Evolutionary conservation across 495 filamentous ascomycete genomes (phyloP), one percentile per base, ranked within the genome.

Genomic region (Aspergillus leporis): DNA sequence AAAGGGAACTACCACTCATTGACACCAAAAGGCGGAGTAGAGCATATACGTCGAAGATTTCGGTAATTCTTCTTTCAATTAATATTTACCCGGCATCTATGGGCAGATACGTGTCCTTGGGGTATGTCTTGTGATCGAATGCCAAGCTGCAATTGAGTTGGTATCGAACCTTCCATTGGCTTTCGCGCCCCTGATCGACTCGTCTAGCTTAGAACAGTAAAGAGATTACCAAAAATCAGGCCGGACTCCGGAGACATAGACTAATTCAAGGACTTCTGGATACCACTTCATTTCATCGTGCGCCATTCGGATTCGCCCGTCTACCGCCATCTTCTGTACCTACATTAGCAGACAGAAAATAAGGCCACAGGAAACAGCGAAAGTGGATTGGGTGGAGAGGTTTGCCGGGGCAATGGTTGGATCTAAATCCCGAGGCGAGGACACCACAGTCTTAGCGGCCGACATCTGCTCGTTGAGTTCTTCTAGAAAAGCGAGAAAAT

Each of bases 401-500:
- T 7, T n/a, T 40, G 31, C 32, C 14, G 34, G 32, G 53, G 45
- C 31, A 38, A 16, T 30, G 45, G 28, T n/a, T 36, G 41, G 48
- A 46, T 43, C 53, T 55, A 55, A 55, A 46, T 14, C 53, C 53
- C 19, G 32, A 56, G 54, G 30, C 54, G 53, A 51, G 55, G 47
- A 49, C 13, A 50, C 31, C 8, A n/a, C 19, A 49, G 48, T 25
- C 30, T 43, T 58, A 47, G 55, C 38, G 25, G 47, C 13, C 25
- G 49, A 4, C 23, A 34, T 13, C 41, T 41, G 31, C 21, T 50
- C 19, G 46, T 50, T 48, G 58, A 41, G 50, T 41, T 51, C 55
- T 62, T 62, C 60, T 62, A 62, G 60, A 61, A 61, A 56, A 56
- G 41, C 22, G 25, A 25, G 45, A 55, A 60, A 60, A 48, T 56